Evolutionary conservation across 805 yeast genomes (phyloP), one percentile per base, ranked within the genome.

Genomic region (Lipomyces yamanashiensis): DNA sequence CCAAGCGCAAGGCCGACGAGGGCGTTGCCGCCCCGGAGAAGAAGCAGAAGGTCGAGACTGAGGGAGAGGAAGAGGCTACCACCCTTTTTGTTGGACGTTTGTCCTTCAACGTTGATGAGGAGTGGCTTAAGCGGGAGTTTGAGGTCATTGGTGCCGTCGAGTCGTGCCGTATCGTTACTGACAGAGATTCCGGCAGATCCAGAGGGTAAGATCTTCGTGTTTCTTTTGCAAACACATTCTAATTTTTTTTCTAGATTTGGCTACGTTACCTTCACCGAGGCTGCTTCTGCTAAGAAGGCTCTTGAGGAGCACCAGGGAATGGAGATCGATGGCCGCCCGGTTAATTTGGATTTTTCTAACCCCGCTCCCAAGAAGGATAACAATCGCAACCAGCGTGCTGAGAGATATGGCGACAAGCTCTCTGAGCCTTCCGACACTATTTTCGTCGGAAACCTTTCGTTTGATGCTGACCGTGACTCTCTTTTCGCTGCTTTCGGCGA

Each of bases 41-140:
- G 82, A 85, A 84, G 77, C 79, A 79, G 69, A 84, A 82, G 80
- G 70, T 72, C 40, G 68, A 66, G 37, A 74, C 72, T 44, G 68
- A 66, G 40, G 74, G 78, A 58, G 62, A 73, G 43, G 78, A 75
- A 58, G 96, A 88, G 79, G 88, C 92, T 72, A 89, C 93, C 64
- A 93, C 98, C 66, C 78, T 95, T 70, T 95, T 95, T 74, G 98
- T 92, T 70, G 99, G 99, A 74, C 88, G 98, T 82, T 85, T 95
- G 74, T 92, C 98, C 21, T 95, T 98, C 98, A 89, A 87, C 78
- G 85, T 95, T 74, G 99, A 95, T 75, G 98, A 92, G 76, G 96
- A 87, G 65, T 90, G 97, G 96, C 86, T 95, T 77, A 82, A 83
- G 79, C 81, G 87, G 67, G 98, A 90, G 81, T 95, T 95, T 77